Evolutionary conservation across 352 stramenopile genomes (phyloP).

Genomic region (Globisporangium spinosum): DNA sequence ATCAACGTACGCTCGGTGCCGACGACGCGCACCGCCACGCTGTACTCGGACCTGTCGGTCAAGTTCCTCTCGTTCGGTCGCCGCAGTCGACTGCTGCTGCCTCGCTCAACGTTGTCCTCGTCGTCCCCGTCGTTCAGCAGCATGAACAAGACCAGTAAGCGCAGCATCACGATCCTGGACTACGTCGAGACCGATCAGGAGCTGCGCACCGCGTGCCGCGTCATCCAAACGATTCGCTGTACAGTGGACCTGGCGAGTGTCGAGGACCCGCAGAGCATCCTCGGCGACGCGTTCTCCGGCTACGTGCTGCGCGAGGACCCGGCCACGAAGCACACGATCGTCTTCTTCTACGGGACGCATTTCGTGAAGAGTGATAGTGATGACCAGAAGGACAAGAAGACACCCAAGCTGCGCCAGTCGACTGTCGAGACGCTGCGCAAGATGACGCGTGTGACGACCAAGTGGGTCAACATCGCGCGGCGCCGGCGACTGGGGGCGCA

Average conservation of each 20-base stretch:
- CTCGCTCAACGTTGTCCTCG: not conserved
- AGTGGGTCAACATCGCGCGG: conserved; percentile 20
- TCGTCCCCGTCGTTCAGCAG: not conserved
- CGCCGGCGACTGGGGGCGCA: conserved; percentile 21
- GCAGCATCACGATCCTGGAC: conserved; percentile 22
- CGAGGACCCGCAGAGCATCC: not conserved
- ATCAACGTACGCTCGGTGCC: conserved; percentile 24
- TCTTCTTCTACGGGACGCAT: conserved; percentile 21
- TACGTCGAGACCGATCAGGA: conserved; percentile 19
- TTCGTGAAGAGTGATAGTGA: not conserved
- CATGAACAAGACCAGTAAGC: conserved; percentile 3
- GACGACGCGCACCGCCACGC: not conserved
- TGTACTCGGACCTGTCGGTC: conserved; percentile 21
- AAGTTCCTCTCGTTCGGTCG: conserved; percentile 28
- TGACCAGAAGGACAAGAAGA: not conserved
- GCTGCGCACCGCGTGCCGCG: conserved; percentile 14
- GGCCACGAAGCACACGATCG: conserved; percentile 18
- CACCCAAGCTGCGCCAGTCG: not conserved
- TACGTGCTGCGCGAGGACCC: conserved; percentile 28
- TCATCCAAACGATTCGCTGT: conserved; percentile 17
- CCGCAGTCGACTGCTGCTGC: conserved; percentile 9
- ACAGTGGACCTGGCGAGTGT: conserved; percentile 7
- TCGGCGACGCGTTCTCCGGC: conserved; percentile 17
- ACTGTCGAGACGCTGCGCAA: conserved; percentile 20
- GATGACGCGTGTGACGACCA: conserved; percentile 16